phyloP scores from a whole-genome alignment of 176 grass and related monocot genomes.

The Oryza nivara region DNA sequence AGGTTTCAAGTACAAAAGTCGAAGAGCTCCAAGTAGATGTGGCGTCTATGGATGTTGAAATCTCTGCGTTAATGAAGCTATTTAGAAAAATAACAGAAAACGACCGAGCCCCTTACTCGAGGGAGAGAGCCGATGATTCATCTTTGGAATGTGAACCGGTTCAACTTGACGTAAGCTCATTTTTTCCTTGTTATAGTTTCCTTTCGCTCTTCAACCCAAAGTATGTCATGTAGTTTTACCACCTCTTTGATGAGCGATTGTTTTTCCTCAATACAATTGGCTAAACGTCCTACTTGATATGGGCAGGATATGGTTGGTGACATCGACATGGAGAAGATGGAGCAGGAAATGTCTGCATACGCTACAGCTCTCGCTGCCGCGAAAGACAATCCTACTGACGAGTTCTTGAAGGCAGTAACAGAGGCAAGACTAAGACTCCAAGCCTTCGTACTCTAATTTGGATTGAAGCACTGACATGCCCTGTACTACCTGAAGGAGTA shows the following conservation, averaged over 20 bases:
- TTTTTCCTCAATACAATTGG: slow-evolving; percentile 8
- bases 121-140: slow-evolving; percentile 25
- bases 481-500: slow-evolving; percentile 14
- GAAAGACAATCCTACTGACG: slow-evolving; percentile 82
- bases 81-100: slow-evolving; percentile 76
- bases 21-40: slow-evolving; percentile 86
- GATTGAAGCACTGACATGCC: background rate
- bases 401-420: slow-evolving; percentile 58
- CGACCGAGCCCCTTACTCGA: slow-evolving; percentile 38
- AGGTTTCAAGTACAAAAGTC: slow-evolving; percentile 70
- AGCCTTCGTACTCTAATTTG: slow-evolving; percentile 63
- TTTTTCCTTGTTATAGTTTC: background rate
- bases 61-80: slow-evolving; percentile 75
- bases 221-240: background rate
- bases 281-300: background rate
- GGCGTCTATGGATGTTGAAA: slow-evolving; percentile 80
- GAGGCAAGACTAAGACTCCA: slow-evolving; percentile 79
- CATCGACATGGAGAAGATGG: slow-evolving; percentile 66
- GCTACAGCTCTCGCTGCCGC: slow-evolving; percentile 68
- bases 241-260: background rate
- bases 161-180: slow-evolving; percentile 71
- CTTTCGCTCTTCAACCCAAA: background rate
- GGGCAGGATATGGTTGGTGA: slow-evolving; percentile 55
- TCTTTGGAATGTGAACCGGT: slow-evolving; percentile 67
- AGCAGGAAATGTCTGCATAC: slow-evolving; percentile 73